Base-by-base conservation (phyloP, 73 alveolate species). In the Loxodes magnus region DNA sequence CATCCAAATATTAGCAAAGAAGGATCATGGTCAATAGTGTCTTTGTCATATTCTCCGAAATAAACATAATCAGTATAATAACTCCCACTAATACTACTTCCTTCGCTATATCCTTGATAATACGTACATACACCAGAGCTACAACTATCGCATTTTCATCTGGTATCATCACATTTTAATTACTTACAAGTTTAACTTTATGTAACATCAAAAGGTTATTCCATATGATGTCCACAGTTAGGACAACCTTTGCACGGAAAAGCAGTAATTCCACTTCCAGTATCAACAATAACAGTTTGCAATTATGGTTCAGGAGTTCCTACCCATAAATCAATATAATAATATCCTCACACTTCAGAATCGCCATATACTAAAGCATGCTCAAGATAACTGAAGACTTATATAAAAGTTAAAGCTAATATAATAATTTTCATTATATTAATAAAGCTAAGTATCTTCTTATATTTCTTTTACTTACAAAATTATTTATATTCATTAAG, bases 261-360 rank as follows among this genome's bases (percentile, higher is more conserved):
- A 9, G 95, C 82, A 7, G 94, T 87, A 22, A 87, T 55, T 21
- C 92, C 77, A 29, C 93, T 67, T 44, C 95, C 96, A 15, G 98
- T 91, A 61, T 91, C 98, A 21, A 88, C 43, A 10, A 91, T 75
- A 38, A 72, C 66, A 21, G 96, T 33, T 64, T 79, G 84, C 44
- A 33, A 12, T 33, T 12, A 33, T 33, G 10, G 43, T 16, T 33
- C 14, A 33, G 43, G 43, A 33, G 10, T 33, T 33, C 43, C 43
- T 33, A 33, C 43, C 10, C 10, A 33, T n/a, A 33, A n/a, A 33
- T 33, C 43, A 33, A 33, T 33, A 16, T 33, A 33, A 33, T 33
- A 33, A 33, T 33, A 33, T 0, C 43, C 43, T n/a, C 10, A 16
- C 1, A n/a, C 43, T 33, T 33, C 43, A 33, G 14, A 12, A 33